Conservation (phyloP, 2,329 filamentous ascomycete species). For the Tricladium varicosporioides region DNA sequence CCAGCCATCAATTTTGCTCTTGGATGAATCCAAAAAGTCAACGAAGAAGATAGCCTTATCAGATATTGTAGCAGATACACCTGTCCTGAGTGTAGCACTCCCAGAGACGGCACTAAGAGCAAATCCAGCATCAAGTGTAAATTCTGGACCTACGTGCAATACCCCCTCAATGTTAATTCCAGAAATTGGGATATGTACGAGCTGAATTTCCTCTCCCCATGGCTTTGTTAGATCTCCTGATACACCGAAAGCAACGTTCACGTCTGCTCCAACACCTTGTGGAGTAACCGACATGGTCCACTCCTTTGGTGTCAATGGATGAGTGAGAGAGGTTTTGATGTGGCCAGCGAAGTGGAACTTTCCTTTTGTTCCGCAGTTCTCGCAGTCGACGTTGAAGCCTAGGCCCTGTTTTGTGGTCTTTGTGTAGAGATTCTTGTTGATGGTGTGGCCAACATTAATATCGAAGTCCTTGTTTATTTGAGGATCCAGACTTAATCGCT, state of each 20-base stretch:
- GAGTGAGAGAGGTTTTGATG: not conserved
- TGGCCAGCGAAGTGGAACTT: conserved; percentile 3
- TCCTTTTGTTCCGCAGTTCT: conserved; percentile 5
- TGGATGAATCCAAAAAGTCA: not conserved
- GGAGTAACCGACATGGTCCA: conserved; percentile 1
- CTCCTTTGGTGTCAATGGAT: not conserved
- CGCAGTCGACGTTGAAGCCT: conserved; percentile 5
- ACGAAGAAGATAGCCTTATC: conserved; percentile 1
- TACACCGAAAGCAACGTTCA: conserved; percentile 3
- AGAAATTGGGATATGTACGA: not conserved
- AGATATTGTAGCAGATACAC: conserved; percentile 1
- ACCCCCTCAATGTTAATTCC: not conserved
- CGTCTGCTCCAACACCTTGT: not conserved
- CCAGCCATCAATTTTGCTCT: conserved; percentile 6
- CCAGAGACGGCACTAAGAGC: conserved; percentile 2
- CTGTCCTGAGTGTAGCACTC: not conserved
- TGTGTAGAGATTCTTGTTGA: not conserved
- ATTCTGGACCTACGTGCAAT: conserved; percentile 5
- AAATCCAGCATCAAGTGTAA: conserved; percentile 6
- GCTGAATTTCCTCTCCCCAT: not conserved
- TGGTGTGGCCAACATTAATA: not conserved
- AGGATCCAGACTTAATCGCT: not conserved
- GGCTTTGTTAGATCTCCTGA: not conserved
- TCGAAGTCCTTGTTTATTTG: not conserved
- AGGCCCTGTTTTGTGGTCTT: not conserved